Evolutionary conservation across 2,329 filamentous ascomycete genomes (phyloP).

Genomic region (Colletotrichum phormii): DNA sequence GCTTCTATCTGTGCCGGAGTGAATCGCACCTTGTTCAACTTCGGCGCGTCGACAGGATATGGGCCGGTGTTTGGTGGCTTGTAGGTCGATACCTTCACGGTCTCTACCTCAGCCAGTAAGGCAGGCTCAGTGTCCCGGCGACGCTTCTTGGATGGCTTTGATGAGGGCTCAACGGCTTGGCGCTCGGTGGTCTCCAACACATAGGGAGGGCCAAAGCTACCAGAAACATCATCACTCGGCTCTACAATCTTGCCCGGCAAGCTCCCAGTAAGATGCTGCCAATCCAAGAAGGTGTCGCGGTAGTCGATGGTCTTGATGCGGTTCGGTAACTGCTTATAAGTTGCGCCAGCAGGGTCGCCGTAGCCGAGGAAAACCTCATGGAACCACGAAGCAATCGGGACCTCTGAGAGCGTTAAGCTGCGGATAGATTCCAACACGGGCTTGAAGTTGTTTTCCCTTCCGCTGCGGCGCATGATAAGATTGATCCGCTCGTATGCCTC

Average conservation of each 20-base stretch:
- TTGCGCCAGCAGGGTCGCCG: constrained; percentile 89
- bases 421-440: constrained; percentile 92
- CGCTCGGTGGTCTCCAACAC: constrained; percentile 77
- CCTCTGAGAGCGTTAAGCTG: constrained; percentile 84
- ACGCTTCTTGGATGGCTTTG: constrained; percentile 85
- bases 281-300: constrained; percentile 93
- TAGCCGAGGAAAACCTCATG: constrained; percentile 98
- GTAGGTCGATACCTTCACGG: constrained; percentile 88
- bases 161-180: constrained; percentile 59
- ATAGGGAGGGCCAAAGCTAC: constrained; percentile 88
- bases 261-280: constrained; percentile 92
- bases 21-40: constrained; percentile 85
- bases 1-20: constrained; percentile 93
- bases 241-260: constrained; percentile 90
- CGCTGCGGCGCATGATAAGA: constrained; percentile 82
- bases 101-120: constrained; percentile 71
- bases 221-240: constrained; percentile 75
- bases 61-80: constrained; percentile 89
- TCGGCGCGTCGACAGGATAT: constrained; percentile 86
- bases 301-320: constrained; percentile 85
- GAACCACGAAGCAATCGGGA: constrained; percentile 89
- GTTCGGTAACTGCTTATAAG: constrained; percentile 85
- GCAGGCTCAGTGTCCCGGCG: constrained; percentile 80
- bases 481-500: constrained; percentile 90
- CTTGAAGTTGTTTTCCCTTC: constrained; percentile 97